These are phyloP conservation scores for Pelargonium myrrhifolium DNA, from an alignment of 441 rosid species.

Conservation along the genomic window DNA sequence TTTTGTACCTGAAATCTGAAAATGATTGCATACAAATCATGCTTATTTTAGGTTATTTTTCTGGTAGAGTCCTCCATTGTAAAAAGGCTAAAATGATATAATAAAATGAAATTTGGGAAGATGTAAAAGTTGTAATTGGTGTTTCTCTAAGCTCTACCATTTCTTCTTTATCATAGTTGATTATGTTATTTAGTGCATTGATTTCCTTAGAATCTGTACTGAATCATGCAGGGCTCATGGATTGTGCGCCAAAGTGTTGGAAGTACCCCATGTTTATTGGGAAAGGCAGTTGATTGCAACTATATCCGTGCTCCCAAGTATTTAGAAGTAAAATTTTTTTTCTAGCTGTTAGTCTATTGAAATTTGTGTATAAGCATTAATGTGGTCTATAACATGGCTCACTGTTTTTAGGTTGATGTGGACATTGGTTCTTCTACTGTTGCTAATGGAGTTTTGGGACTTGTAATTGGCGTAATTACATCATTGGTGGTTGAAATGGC, in stretches of 20 bases:
- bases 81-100: too few species aligned
- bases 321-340: conserved; percentile 50
- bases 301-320: conserved; percentile 77
- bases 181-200: not conserved
- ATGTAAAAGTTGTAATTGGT: not conserved
- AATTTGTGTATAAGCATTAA: not conserved
- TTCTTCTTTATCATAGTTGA: not conserved
- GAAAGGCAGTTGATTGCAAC: conserved; percentile 95
- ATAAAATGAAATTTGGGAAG: too few species aligned
- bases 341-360: conserved; percentile 1
- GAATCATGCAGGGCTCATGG: conserved; percentile 80
- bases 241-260: conserved; percentile 99
- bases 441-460: conserved; percentile 97
- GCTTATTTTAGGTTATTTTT: too few species aligned
- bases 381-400: conserved; percentile 15
- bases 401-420: conserved; percentile 63
- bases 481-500: conserved; percentile 98
- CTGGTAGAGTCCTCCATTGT: too few species aligned
- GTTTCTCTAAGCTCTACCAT: not conserved
- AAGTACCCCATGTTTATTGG: conserved; percentile 94
- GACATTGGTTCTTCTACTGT: conserved; percentile 98
- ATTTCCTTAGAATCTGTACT: conserved; percentile 17
- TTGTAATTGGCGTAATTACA: conserved; percentile 84
- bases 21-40: too few species aligned
- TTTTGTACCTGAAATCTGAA: too few species aligned